Evolutionary conservation across 192 early-diverging fungal genomes (phyloP).

Genomic region (Phlyctochytrium bullatum): DNA sequence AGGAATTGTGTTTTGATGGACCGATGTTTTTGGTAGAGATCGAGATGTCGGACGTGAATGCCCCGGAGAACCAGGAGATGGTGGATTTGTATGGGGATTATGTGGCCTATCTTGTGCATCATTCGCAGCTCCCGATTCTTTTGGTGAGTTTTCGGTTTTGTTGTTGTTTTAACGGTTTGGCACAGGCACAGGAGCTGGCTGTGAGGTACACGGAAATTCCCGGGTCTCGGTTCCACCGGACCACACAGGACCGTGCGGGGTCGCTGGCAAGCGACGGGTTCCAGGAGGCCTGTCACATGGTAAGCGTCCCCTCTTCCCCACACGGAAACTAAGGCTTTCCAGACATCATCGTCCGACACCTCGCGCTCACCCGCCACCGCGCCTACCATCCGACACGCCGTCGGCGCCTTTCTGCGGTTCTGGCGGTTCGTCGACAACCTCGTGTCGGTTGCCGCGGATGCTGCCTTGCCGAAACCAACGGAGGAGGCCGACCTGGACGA

Average conservation of each 20-base stretch:
- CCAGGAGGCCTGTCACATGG: too few relatives aligned
- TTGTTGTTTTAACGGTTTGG: neutral
- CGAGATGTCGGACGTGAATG: too few relatives aligned
- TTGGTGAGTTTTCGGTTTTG: neutral
- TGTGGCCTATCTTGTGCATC: slow-evolving; percentile 1
- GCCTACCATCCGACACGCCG: neutral
- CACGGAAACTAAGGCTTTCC: neutral
- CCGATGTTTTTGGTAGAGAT: too few relatives aligned
- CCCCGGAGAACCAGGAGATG: too few relatives aligned
- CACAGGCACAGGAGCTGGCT: neutral
- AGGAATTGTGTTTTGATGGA: too few relatives aligned
- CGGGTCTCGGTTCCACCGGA: neutral
- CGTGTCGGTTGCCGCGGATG: neutral
- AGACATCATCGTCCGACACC: neutral
- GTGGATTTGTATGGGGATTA: neutral
- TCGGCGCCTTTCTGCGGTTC: neutral
- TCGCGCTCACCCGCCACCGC: neutral
- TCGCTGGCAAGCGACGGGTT: too few relatives aligned
- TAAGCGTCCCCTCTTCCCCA: neutral
- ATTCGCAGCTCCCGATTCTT: neutral
- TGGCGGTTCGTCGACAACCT: slow-evolving; percentile 1
- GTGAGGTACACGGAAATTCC: neutral
- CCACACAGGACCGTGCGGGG: too few relatives aligned
- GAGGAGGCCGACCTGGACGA: neutral
- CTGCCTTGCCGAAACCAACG: neutral